Conservation (phyloP, 2,329 filamentous ascomycete genomes). For the Epichloe hybrida region DNA sequence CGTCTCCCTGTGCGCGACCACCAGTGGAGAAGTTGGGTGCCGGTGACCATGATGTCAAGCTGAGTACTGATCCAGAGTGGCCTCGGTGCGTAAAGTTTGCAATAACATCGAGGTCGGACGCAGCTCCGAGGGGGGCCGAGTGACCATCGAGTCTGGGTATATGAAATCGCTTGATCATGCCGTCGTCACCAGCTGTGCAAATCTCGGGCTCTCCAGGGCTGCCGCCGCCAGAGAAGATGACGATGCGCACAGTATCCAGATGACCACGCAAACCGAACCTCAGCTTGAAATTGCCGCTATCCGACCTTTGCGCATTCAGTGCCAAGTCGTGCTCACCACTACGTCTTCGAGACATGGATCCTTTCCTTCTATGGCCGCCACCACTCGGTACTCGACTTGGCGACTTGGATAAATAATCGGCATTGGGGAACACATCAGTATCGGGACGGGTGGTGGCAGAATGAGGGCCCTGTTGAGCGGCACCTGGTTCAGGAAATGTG, state of each 20-base stretch:
- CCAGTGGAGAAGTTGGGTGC: conserved; percentile 82
- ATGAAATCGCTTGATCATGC: conserved; percentile 92
- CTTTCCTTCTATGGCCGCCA: conserved; percentile 61
- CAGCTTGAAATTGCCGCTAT: conserved; percentile 75
- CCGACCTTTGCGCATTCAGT: conserved; percentile 43
- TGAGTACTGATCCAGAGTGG: conserved; percentile 81
- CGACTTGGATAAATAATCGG: conserved; percentile 69
- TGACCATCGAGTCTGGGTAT: conserved; percentile 66
- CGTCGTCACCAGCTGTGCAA: conserved; percentile 90
- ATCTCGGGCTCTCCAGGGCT: conserved; percentile 94
- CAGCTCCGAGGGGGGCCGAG: conserved; percentile 31
- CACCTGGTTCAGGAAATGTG: conserved; percentile 42
- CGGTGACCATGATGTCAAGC: conserved; percentile 73
- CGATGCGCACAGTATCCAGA: conserved; percentile 81
- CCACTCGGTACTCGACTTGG: conserved; percentile 55
- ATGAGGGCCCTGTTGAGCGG: conserved; percentile 30
- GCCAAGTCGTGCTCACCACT: conserved; percentile 54
- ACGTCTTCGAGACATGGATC: conserved; percentile 59
- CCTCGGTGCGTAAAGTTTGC: conserved; percentile 94
- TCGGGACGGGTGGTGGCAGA: conserved; percentile 55
- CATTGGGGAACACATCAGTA: conserved; percentile 74
- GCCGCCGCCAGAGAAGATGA: conserved; percentile 93
- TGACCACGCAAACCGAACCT: conserved; percentile 86
- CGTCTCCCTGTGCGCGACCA: conserved; percentile 76
- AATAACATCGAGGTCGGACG: conserved; percentile 75